A percentile compares a stretch with the other conserved stretches of the same genome.
Evolutionary conservation across 1,284 basidiomycete genomes (phyloP).

Genomic region (Kalmanozyma brasiliensis): DNA sequence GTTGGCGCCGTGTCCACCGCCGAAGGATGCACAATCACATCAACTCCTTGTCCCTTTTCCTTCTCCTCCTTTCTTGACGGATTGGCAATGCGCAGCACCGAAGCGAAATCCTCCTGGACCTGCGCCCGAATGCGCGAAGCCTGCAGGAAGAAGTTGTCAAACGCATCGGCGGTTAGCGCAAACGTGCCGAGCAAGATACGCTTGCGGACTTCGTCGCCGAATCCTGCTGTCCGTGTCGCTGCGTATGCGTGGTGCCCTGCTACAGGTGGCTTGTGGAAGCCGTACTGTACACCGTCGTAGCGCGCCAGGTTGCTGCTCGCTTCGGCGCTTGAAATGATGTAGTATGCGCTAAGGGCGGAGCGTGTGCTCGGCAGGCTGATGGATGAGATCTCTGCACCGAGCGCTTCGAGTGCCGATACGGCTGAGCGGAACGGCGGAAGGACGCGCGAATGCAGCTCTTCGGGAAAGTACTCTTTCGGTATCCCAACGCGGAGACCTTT

Average conservation of each 20-base stretch:
- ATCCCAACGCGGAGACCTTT: conserved; percentile 75
- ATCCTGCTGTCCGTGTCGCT: conserved; percentile 72
- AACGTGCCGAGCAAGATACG: conserved; percentile 92
- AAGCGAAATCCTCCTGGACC: conserved; percentile 80
- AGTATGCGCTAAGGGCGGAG: conserved; percentile 90
- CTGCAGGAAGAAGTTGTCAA: conserved; percentile 95
- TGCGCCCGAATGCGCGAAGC: conserved; percentile 82
- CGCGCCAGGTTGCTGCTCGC: conserved; percentile 91
- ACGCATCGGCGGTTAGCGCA: conserved; percentile 89
- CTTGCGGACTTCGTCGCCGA: conserved; percentile 86
- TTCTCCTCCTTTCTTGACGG: neutral
- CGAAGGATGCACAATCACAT: conserved; percentile 81
- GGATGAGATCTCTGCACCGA: conserved; percentile 78
- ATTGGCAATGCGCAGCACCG: conserved; percentile 75
- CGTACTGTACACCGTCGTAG: conserved; percentile 82
- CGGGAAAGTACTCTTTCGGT: conserved; percentile 84
- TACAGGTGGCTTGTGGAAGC: conserved; percentile 59
- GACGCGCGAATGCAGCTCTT: conserved; percentile 74
- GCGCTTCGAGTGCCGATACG: conserved; percentile 72
- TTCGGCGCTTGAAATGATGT: conserved; percentile 92
- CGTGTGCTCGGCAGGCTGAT: conserved; percentile 82
- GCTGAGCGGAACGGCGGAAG: conserved; percentile 71
- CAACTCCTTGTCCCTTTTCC: conserved; percentile 72
- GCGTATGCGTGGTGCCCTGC: conserved; percentile 52
- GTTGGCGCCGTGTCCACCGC: conserved; percentile 58